A percentile compares a stretch with the other conserved stretches of the same genome.
These are phyloP conservation scores for Nicotiana otophora DNA, from an alignment of 257 asterid species.

Conservation along the genomic window DNA sequence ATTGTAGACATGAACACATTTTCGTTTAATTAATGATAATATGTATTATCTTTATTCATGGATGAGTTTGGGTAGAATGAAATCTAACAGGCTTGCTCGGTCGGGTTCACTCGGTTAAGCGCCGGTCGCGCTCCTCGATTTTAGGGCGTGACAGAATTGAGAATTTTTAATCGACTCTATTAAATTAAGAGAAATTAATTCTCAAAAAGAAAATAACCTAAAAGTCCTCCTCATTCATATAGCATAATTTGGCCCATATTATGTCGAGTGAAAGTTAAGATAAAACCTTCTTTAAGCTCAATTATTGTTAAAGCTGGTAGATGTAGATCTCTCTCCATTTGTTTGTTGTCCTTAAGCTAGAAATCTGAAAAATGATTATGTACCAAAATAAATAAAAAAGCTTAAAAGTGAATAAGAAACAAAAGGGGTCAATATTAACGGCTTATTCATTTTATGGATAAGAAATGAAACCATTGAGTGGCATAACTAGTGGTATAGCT, in stretches of 20 bases:
- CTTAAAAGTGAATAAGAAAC: background rate
- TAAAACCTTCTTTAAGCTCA: background rate
- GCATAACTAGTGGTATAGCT: background rate
- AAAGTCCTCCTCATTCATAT: background rate
- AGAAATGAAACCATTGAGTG: background rate
- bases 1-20: too few species aligned
- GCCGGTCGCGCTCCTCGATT: too few species aligned
- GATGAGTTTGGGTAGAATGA: too few species aligned
- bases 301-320: background rate
- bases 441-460: background rate
- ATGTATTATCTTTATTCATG: too few species aligned
- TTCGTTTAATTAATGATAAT: too few species aligned
- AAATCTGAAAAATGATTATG: background rate
- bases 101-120: too few species aligned
- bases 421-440: background rate
- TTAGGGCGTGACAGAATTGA: background rate
- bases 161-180: background rate
- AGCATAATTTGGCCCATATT: background rate
- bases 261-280: background rate
- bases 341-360: conserved; percentile 1
- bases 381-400: background rate
- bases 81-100: too few species aligned
- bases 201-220: background rate
- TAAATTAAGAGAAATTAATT: background rate
- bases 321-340: background rate